A percentile compares a stretch with the other conserved stretches of the same genome.
phyloP scores from a whole-genome alignment of 2,329 filamentous ascomycete genomes.

The Apiospora saccharicola region DNA sequence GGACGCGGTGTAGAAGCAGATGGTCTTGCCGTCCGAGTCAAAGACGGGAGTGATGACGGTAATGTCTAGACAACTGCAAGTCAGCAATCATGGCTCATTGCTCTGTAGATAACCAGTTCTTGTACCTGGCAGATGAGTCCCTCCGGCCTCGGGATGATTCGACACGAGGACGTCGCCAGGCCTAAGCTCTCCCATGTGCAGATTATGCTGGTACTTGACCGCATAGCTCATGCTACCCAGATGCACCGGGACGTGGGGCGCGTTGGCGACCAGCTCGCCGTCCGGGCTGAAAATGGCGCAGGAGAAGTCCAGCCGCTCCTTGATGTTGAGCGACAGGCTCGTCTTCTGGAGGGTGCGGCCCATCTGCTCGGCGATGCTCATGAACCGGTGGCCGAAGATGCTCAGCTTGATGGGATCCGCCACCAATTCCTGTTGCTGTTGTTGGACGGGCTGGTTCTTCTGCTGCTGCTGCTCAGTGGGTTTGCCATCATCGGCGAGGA shows the following conservation, averaged over 20 bases:
- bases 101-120: too few species aligned
- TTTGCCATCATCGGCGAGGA: conserved; percentile 31
- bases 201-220: conserved; percentile 70
- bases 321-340: conserved; percentile 78
- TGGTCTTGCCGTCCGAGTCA: conserved; percentile 27
- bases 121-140: conserved; percentile 47
- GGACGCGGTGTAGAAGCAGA: conserved; percentile 30
- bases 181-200: conserved; percentile 76
- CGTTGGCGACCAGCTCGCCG: conserved; percentile 75
- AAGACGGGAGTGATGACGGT: conserved; percentile 34
- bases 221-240: conserved; percentile 80
- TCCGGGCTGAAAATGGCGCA: conserved; percentile 80
- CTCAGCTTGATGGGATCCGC: conserved; percentile 78
- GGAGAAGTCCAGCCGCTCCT: conserved; percentile 81
- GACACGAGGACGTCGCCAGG: conserved; percentile 78
- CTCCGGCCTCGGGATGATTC: conserved; percentile 54
- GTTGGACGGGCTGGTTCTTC: conserved; percentile 58
- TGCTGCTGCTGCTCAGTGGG: conserved; percentile 45
- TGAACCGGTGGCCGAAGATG: conserved; percentile 82
- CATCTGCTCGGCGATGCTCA: conserved; percentile 87
- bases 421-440: conserved; percentile 54
- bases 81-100: too few species aligned
- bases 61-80: conserved; percentile 23
- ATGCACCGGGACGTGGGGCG: conserved; percentile 78
- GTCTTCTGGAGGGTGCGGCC: conserved; percentile 79